Percentiles rank a stretch among this genome's conserved stretches.
Evolutionary conservation across 371 early-diverging fungal species (phyloP).

Genomic region (Coemansia sp.): DNA sequence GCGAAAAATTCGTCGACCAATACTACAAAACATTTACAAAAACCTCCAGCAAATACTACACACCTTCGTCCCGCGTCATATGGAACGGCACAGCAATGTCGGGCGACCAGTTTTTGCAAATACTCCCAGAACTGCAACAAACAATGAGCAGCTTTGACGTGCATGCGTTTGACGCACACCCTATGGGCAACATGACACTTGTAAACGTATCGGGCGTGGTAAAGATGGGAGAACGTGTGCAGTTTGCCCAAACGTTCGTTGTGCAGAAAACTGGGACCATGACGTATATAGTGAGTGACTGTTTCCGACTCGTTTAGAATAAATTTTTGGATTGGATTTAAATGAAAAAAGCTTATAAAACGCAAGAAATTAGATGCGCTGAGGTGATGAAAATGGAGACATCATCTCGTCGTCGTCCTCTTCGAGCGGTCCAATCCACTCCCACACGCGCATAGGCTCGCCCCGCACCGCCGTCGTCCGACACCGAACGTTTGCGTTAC

Average conservation of each 20-base stretch:
- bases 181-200: constrained; percentile 14
- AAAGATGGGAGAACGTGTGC: constrained; percentile 4
- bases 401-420: constrained; percentile 21
- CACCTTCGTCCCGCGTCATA: constrained; percentile 17
- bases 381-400: constrained; percentile 30
- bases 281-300: constrained; percentile 35
- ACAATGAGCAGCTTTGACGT: not conserved
- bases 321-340: not conserved
- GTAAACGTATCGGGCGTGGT: constrained; percentile 17
- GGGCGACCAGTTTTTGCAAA: constrained; percentile 25
- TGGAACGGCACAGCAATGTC: constrained; percentile 36
- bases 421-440: constrained; percentile 54
- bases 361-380: not conserved
- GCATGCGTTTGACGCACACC: constrained; percentile 16
- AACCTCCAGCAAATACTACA: constrained; percentile 30
- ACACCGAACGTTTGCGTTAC: constrained; percentile 52
- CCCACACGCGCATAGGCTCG: constrained; percentile 54
- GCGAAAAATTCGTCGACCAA: constrained; percentile 27
- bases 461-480: constrained; percentile 51
- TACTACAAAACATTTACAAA: constrained; percentile 25
- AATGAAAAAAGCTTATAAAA: too few relatives aligned
- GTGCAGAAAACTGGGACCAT: constrained; percentile 13
- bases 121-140: constrained; percentile 15
- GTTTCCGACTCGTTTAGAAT: constrained; percentile 34
- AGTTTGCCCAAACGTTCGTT: constrained; percentile 38